Conservation (phyloP, 352 stramenopile species). For the Halophytophthora polymorphica region DNA sequence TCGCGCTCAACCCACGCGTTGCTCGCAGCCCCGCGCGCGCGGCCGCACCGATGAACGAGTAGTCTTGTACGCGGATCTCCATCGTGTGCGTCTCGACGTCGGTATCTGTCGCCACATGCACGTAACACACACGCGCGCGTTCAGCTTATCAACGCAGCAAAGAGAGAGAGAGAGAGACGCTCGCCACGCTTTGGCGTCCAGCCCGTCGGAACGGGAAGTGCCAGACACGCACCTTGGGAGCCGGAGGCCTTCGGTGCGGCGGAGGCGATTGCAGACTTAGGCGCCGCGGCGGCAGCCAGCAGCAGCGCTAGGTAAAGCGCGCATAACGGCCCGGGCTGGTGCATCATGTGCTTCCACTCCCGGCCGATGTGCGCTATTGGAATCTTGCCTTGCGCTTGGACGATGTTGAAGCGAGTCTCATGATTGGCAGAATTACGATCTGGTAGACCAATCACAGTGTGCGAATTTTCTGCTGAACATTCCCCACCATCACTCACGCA, state of each 20-base stretch:
- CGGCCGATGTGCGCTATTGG: too few species aligned
- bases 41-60: conserved; percentile 55
- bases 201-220: too few species aligned
- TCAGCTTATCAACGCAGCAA: not conserved
- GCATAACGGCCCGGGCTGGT: conserved; percentile 15
- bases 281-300: conserved; percentile 7
- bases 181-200: too few species aligned
- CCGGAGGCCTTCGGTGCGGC: conserved; percentile 7
- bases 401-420: too few species aligned
- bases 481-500: too few species aligned
- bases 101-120: conserved; percentile 10
- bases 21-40: not conserved
- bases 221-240: too few species aligned
- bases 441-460: too few species aligned
- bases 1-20: conserved; percentile 11
- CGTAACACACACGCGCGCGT: conserved; percentile 3
- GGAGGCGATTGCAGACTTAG: conserved; percentile 21
- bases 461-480: too few species aligned
- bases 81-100: conserved; percentile 26
- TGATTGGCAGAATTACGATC: too few species aligned
- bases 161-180: conserved; percentile 8
- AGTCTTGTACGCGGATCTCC: conserved; percentile 67
- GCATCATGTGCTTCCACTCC: conserved; percentile 5
- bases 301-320: conserved; percentile 29
- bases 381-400: too few species aligned